A percentile compares a stretch with the other conserved stretches of the same genome.
Evolutionary conservation across 169 alveolate genomes (phyloP).

Genomic region (Fabrea salina): DNA sequence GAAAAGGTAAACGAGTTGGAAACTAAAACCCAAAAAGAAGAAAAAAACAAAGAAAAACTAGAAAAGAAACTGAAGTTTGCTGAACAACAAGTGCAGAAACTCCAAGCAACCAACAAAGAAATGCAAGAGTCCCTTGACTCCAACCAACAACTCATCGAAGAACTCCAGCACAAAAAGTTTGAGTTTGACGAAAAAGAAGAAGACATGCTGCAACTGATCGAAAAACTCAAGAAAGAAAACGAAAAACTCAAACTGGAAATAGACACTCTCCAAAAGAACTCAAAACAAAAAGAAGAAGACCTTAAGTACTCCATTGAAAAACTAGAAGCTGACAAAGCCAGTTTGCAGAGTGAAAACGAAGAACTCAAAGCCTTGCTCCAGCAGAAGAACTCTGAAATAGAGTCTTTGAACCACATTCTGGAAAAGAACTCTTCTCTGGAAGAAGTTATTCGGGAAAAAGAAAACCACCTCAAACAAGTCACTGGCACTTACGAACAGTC

Average conservation of each 20-base stretch:
- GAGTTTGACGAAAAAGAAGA: background rate
- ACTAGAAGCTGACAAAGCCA: too few species aligned
- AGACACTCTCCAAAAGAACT: background rate
- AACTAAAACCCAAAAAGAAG: background rate
- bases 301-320: too few species aligned
- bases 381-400: too few species aligned
- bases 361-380: too few species aligned
- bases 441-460: too few species aligned
- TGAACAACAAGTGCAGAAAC: background rate
- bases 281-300: background rate
- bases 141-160: background rate
- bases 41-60: background rate
- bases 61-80: background rate
- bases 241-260: background rate
- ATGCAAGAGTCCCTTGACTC: background rate
- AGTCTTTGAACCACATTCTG: too few species aligned
- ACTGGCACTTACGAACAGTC: too few species aligned
- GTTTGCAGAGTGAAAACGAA: too few species aligned
- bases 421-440: too few species aligned
- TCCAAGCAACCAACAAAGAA: background rate
- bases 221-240: background rate
- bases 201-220: background rate
- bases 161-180: background rate
- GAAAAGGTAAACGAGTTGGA: background rate
- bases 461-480: too few species aligned